A percentile compares a stretch with the other conserved stretches of the same genome.
phyloP scores from a whole-genome alignment of 2,329 filamentous ascomycete species.

The Penicillium sclerotiorum region DNA sequence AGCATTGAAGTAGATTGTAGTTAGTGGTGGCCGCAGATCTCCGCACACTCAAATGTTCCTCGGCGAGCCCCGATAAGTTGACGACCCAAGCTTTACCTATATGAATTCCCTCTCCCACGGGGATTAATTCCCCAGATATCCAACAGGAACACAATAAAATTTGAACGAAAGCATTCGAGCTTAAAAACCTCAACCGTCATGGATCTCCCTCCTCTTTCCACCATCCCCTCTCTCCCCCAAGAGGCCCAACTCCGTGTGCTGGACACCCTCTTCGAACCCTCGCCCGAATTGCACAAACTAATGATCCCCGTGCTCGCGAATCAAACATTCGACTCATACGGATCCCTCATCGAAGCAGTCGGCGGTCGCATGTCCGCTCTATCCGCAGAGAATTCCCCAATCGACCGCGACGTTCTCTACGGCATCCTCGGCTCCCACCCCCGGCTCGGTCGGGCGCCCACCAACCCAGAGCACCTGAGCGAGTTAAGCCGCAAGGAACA shows the following conservation, averaged over 20 bases:
- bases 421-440: slow-evolving; percentile 80
- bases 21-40: too few relatives aligned
- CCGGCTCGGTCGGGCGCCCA: slow-evolving; percentile 67
- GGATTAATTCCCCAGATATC: too few relatives aligned
- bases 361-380: slow-evolving; percentile 65
- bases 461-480: slow-evolving; percentile 63
- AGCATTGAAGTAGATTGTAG: too few relatives aligned
- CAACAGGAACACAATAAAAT: not conserved
- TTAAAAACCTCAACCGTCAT: slow-evolving; percentile 20
- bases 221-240: slow-evolving; percentile 60
- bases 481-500: slow-evolving; percentile 81
- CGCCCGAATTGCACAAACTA: slow-evolving; percentile 70
- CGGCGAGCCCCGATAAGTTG: too few relatives aligned
- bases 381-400: slow-evolving; percentile 52
- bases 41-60: too few relatives aligned
- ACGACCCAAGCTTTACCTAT: too few relatives aligned
- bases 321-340: slow-evolving; percentile 66
- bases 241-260: slow-evolving; percentile 59
- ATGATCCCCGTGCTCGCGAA: slow-evolving; percentile 68
- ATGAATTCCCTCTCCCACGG: too few relatives aligned
- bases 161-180: not conserved
- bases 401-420: slow-evolving; percentile 63
- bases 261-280: slow-evolving; percentile 84
- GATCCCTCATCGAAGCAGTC: slow-evolving; percentile 68
- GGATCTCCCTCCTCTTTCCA: slow-evolving; percentile 60